These are phyloP conservation scores for Auxenochlorella pyrenoidosa DNA, from an alignment of 139 green algal genomes.

Conservation along the genomic window DNA sequence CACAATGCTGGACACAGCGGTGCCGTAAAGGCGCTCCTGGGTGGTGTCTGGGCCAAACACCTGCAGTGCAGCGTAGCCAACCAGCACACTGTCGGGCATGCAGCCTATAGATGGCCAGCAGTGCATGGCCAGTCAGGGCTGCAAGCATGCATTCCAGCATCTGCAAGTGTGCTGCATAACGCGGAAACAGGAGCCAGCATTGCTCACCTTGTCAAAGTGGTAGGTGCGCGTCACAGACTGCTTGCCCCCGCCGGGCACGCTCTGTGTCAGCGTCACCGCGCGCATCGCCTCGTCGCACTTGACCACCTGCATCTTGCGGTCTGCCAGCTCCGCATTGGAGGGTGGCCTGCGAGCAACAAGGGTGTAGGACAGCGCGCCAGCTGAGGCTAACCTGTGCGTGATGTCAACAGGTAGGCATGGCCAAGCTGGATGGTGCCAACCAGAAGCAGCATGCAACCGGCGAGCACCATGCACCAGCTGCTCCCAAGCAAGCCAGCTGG, in stretches of 20 bases:
- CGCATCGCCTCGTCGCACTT: constrained; percentile 80
- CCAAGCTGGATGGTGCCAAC: too few species aligned
- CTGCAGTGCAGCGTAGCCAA: constrained; percentile 41
- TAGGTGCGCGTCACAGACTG: constrained; percentile 83
- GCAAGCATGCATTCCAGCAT: neutral
- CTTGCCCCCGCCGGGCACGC: constrained; percentile 69
- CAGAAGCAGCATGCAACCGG: too few species aligned
- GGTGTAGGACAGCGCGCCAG: neutral
- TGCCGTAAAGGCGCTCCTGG: constrained; percentile 90
- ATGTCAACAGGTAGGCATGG: too few species aligned
- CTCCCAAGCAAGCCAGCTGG: neutral
- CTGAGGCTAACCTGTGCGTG: too few species aligned
- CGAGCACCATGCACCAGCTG: too few species aligned
- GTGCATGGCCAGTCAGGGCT: neutral
- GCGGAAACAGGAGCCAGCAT: too few species aligned
- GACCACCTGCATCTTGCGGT: constrained; percentile 78
- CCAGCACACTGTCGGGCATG: neutral
- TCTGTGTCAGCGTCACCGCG: constrained; percentile 88
- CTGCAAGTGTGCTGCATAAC: neutral
- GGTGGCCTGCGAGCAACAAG: constrained; percentile 66
- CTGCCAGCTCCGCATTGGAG: constrained; percentile 79
- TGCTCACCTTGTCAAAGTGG: constrained; percentile 91
- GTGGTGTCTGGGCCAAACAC: constrained; percentile 86
- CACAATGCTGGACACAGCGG: constrained; percentile 91
- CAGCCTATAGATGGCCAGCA: neutral